phyloP scores from a whole-genome alignment of 192 early-diverging fungal species.

The Gaertneriomyces semiglobifer region DNA sequence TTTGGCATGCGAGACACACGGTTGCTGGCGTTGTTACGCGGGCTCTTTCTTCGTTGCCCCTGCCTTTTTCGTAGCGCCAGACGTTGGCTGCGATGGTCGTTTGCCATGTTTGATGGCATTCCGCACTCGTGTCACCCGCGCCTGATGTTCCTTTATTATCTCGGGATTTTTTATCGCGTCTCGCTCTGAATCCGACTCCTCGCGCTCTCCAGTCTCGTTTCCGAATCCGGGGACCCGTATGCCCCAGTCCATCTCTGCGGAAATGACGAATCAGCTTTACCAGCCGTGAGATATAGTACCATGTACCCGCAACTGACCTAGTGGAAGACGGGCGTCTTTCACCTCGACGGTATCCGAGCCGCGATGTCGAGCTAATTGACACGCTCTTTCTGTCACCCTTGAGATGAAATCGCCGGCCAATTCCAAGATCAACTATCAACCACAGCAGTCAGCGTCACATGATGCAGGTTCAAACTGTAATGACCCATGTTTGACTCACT shows the following conservation, averaged over 20 bases:
- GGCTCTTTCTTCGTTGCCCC: no score
- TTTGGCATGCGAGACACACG: no score
- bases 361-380: slow-evolving; percentile 27
- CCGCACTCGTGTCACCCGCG: slow-evolving; percentile 11
- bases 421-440: slow-evolving; percentile 33
- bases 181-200: not conserved
- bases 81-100: not conserved
- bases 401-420: slow-evolving; percentile 33
- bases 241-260: slow-evolving; percentile 34
- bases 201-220: not conserved
- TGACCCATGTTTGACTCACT: slow-evolving; percentile 1
- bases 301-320: slow-evolving; percentile 24
- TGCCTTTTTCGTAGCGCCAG: no score
- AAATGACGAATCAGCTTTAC: not conserved
- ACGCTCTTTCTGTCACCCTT: slow-evolving; percentile 22
- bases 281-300: not conserved
- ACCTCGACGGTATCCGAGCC: slow-evolving; percentile 22
- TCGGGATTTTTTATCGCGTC: slow-evolving; percentile 5
- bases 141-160: slow-evolving; percentile 2
- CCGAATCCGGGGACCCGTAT: slow-evolving; percentile 37
- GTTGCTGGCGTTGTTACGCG: no score
- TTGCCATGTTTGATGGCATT: slow-evolving; percentile 11
- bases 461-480: not conserved
- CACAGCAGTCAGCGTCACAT: not conserved
- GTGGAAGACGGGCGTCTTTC: slow-evolving; percentile 31